A percentile compares a stretch with the other conserved stretches of the same genome.
Evolutionary conservation across 2,329 filamentous ascomycete species (phyloP).

Genomic region (Arachnopeziza araneosa): DNA sequence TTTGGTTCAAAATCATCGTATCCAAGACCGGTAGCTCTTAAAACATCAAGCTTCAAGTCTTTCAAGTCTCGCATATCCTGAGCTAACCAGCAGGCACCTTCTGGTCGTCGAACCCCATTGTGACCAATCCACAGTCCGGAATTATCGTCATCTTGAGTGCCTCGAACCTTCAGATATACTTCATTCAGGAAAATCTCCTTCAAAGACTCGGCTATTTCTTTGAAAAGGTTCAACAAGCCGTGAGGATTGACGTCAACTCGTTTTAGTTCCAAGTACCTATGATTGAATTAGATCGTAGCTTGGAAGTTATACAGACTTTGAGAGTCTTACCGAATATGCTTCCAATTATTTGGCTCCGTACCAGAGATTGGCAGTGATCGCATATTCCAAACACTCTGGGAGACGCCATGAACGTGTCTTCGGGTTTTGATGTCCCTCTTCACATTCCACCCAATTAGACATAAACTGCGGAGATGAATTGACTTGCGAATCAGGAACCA

Average conservation of each 20-base stretch:
- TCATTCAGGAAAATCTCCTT: slow-evolving; percentile 31
- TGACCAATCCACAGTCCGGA: slow-evolving; percentile 28
- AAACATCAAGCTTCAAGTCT: slow-evolving; percentile 22
- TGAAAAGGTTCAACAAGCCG: slow-evolving; percentile 22
- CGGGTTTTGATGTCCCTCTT: slow-evolving; percentile 21
- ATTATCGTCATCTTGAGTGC: slow-evolving; percentile 11
- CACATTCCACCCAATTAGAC: slow-evolving; percentile 38
- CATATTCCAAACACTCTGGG: slow-evolving; percentile 25
- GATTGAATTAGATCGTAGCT: too few relatives aligned
- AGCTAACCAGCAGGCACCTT: slow-evolving; percentile 25
- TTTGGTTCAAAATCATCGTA: slow-evolving; percentile 29
- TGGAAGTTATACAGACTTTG: too few relatives aligned
- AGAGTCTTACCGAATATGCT: slow-evolving; percentile 12
- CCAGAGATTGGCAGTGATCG: slow-evolving; percentile 25
- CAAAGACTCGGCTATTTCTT: slow-evolving; percentile 22
- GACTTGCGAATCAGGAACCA: slow-evolving; percentile 47
- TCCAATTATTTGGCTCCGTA: slow-evolving; percentile 8
- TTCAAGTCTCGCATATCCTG: slow-evolving; percentile 23
- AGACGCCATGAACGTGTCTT: slow-evolving; percentile 14
- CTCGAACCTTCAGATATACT: slow-evolving; percentile 29
- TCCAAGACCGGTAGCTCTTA: slow-evolving; percentile 29
- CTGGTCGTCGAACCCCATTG: slow-evolving; percentile 9
- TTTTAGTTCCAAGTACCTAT: slow-evolving; percentile 27
- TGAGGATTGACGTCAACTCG: slow-evolving; percentile 27
- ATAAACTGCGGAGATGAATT: slow-evolving; percentile 40